These are phyloP conservation scores for Gynochthodes officinalis DNA, from an alignment of 257 asterid species.

Conservation along the genomic window DNA sequence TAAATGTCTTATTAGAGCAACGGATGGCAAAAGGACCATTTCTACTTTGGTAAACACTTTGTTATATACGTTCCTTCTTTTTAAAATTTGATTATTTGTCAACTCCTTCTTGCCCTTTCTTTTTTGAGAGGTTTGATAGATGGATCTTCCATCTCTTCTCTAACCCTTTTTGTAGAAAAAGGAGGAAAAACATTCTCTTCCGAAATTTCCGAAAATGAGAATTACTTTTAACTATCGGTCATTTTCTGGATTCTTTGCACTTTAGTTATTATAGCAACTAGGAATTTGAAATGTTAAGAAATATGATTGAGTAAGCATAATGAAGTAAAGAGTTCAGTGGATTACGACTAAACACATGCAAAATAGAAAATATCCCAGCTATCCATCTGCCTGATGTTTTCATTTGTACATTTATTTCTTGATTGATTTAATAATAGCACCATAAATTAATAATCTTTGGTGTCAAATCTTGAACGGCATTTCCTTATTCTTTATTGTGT, in stretches of 20 bases:
- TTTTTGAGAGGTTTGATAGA: background rate
- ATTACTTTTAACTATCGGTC: no score
- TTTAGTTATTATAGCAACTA: background rate
- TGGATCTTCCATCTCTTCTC: background rate
- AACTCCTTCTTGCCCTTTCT: background rate
- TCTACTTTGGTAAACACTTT: slow-evolving; percentile 52
- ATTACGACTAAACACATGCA: background rate
- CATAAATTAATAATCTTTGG: slow-evolving; percentile 1
- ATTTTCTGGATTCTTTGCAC: no score
- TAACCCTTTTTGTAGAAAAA: background rate
- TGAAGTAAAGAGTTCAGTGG: background rate
- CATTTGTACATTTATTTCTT: background rate
- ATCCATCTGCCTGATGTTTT: background rate
- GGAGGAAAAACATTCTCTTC: no score
- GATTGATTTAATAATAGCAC: background rate
- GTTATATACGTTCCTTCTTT: background rate
- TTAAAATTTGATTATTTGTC: background rate
- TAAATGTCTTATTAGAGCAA: slow-evolving; percentile 77
- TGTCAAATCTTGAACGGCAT: background rate
- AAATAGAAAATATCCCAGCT: background rate
- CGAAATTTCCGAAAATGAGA: no score
- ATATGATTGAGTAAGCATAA: background rate
- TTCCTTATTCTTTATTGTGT: background rate
- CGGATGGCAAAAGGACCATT: slow-evolving; percentile 71
- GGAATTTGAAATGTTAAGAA: background rate